phyloP scores from a whole-genome alignment of 2,329 filamentous ascomycete genomes.

The Fusarium vanettenii region DNA sequence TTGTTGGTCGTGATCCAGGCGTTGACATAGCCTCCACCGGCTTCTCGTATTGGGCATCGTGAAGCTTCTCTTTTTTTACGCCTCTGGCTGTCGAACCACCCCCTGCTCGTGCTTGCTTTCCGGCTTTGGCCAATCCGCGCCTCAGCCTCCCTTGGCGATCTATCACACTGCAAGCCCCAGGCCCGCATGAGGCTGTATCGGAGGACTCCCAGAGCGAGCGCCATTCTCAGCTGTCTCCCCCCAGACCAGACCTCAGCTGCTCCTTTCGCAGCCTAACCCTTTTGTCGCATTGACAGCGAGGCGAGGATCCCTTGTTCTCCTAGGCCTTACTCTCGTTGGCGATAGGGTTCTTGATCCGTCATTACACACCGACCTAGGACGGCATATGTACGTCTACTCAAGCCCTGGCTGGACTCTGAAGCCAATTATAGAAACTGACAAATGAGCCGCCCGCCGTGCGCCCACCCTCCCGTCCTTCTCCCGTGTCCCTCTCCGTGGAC shows the following conservation, averaged over 20 bases:
- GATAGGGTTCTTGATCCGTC: neutral
- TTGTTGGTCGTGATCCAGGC: conserved; percentile 12
- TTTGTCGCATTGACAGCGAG: conserved; percentile 1
- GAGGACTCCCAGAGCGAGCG: neutral
- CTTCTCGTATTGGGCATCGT: conserved; percentile 35
- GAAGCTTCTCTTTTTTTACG: neutral
- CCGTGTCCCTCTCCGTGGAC: neutral
- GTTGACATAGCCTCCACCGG: conserved; percentile 37
- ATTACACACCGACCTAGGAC: neutral
- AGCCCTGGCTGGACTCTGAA: neutral
- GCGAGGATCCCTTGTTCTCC: conserved; percentile 12
- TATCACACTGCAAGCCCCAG: conserved; percentile 5
- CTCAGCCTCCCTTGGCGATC: conserved; percentile 22
- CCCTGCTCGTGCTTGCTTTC: conserved; percentile 21
- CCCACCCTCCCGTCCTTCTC: conserved; percentile 5
- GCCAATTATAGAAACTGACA: conserved; percentile 40
- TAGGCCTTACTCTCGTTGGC: neutral
- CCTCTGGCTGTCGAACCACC: neutral
- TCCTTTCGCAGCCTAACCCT: neutral
- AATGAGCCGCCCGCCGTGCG: conserved; percentile 16
- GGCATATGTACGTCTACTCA: neutral
- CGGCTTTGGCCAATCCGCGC: conserved; percentile 4
- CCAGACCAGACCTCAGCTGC: neutral
- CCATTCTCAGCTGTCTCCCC: neutral
- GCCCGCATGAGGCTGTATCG: neutral